These are phyloP conservation scores for Acanthamoeba lenticulata DNA, from an alignment of 208 protist genomes.

Conservation along the genomic window DNA sequence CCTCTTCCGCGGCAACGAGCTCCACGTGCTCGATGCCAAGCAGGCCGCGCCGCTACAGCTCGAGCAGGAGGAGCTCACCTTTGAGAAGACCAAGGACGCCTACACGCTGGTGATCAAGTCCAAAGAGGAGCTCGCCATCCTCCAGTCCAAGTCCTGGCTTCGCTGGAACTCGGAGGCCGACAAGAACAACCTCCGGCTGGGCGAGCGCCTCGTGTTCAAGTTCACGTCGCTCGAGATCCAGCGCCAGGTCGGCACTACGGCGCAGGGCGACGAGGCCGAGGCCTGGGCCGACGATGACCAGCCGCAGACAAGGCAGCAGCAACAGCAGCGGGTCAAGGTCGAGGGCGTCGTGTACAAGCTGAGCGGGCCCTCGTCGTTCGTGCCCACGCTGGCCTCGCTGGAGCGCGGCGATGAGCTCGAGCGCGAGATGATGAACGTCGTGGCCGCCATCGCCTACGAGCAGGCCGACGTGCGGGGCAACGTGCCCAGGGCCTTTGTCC, in stretches of 20 bases:
- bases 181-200: background rate
- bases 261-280: background rate
- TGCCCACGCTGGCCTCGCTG: slow-evolving; percentile 39
- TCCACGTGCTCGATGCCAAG: slow-evolving; percentile 4
- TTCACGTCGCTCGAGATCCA: slow-evolving; percentile 56
- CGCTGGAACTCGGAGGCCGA: slow-evolving; percentile 41
- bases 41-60: background rate
- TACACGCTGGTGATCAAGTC: slow-evolving; percentile 52
- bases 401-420: slow-evolving; percentile 45
- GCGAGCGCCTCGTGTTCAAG: slow-evolving; percentile 65
- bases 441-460: slow-evolving; percentile 75
- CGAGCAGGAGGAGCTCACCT: slow-evolving; percentile 5
- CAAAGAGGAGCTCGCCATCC: slow-evolving; percentile 66
- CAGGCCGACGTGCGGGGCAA: slow-evolving; percentile 68
- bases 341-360: slow-evolving; percentile 56
- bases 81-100: slow-evolving; percentile 63
- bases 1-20: slow-evolving; percentile 76
- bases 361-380: slow-evolving; percentile 54
- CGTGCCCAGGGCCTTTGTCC: slow-evolving; percentile 76
- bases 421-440: slow-evolving; percentile 28
- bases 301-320: background rate
- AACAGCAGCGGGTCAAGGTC: background rate
- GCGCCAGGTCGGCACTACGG: background rate
- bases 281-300: background rate
- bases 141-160: slow-evolving; percentile 70